Evolutionary conservation across 2,329 filamentous ascomycete species (phyloP), one percentile per base, ranked within the genome.

Genomic region (Trichoderma semiorbis): DNA sequence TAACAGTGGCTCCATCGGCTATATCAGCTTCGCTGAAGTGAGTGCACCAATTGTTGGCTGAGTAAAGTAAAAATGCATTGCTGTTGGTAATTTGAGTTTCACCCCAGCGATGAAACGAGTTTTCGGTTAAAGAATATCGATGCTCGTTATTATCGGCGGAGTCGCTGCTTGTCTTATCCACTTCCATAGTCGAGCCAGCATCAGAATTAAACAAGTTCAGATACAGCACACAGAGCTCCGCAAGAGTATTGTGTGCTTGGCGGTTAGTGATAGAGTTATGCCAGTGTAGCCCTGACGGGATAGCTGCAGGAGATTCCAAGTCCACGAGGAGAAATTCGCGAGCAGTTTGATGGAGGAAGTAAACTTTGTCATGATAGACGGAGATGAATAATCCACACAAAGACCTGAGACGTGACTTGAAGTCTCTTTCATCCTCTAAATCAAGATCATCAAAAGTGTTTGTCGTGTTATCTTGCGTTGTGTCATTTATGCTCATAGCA

Each of bases 1-100:
- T 5, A n/a, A 47, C n/a, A 2, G 39, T 1, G 0, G 39, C 39
- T 0, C 3, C 18, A n/a, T 47, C 39, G 0, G 0, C 18, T 0
- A 47, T 5, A 0, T 3, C 0, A n/a, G 39, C 39, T n/a, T 47
- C 0, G 4, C 18, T 3, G 8, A 47, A 47, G 1, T 47, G 39
- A n/a, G 7, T 1, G 1, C 39, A 7, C 43, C 43, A 47, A 47
- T n/a, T 3, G 5, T 11, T 1, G 1, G 39, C 39, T 8, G 39
- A 47, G 18, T 43, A 43, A 4, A 10, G 1, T 43, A 43, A 43
- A 7, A 43, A 43, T 0, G 39, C 7, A 0, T 43, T 43, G 14
- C 5, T 16, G 8, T n/a, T 3, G 5, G 16, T 18, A 7, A 0
- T n/a, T n/a, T n/a, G n/a, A n/a, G n/a, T n/a, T n/a, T n/a, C n/a